A percentile compares a stretch with the other conserved stretches of the same genome.
Conservation (phyloP, 805 yeast genomes). For the Blastobotrys mokoenaii region DNA sequence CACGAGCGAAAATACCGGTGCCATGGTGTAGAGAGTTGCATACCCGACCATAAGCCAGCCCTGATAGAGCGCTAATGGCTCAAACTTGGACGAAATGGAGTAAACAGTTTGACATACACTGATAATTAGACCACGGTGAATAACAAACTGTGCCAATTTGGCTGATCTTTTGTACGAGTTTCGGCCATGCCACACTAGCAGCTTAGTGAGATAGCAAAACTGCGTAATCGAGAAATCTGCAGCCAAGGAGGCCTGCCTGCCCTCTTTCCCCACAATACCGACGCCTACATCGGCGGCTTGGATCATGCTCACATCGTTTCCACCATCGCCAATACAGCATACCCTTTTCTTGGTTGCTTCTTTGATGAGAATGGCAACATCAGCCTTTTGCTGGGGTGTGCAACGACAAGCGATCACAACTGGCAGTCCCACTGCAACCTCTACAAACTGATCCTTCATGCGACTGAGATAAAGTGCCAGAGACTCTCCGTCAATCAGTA, state of each 20-base stretch:
- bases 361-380: conserved; percentile 75
- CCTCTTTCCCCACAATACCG: conserved; percentile 98
- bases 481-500: conserved; percentile 92
- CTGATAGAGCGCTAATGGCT: conserved; percentile 88
- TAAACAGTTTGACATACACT: conserved; percentile 93
- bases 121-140: conserved; percentile 90
- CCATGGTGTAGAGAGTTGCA: conserved; percentile 95
- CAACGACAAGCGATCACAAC: conserved; percentile 98
- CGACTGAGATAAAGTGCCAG: conserved; percentile 57
- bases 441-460: conserved; percentile 65
- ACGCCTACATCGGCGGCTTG: conserved; percentile 99
- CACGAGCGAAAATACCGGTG: conserved; percentile 91
- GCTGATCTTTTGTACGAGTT: conserved; percentile 95
- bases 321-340: conserved; percentile 98
- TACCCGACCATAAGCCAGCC: conserved; percentile 99
- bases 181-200: conserved; percentile 95
- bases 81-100: conserved; percentile 78
- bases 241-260: conserved; percentile 92
- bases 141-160: conserved; percentile 88
- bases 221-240: conserved; percentile 94
- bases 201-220: conserved; percentile 78
- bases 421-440: conserved; percentile 68
- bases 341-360: conserved; percentile 78
- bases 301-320: conserved; percentile 98
- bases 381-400: conserved; percentile 98